phyloP scores from a whole-genome alignment of 305 asterid species.

The Solanum hybrid region DNA sequence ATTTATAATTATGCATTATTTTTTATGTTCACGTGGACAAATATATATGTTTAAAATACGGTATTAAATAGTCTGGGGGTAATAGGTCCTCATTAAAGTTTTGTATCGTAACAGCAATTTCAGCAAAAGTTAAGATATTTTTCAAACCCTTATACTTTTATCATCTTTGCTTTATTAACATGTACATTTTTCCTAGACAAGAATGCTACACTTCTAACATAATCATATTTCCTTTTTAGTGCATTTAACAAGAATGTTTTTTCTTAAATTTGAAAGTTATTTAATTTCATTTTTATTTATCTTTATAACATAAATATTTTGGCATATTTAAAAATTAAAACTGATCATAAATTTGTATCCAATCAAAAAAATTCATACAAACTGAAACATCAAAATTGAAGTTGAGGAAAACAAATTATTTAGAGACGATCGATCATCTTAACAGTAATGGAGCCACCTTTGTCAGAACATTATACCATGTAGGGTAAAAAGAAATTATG shows the following conservation, averaged over 20 bases:
- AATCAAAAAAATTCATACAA: not conserved
- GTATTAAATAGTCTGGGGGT: no score
- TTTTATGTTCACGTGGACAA: no score
- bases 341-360: not conserved
- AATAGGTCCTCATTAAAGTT: no score
- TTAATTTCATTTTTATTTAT: not conserved
- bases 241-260: not conserved
- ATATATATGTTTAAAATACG: no score
- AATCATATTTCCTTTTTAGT: not conserved
- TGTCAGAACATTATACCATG: not conserved
- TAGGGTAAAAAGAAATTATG: not conserved
- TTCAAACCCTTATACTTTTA: not conserved
- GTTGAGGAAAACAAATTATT: not conserved
- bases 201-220: not conserved
- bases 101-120: no score
- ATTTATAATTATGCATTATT: no score
- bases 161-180: not conserved
- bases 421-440: not conserved
- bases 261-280: not conserved
- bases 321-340: not conserved
- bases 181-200: not conserved
- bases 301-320: not conserved
- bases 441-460: not conserved
- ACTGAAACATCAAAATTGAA: not conserved
- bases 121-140: no score